phyloP scores from a whole-genome alignment of 2,329 filamentous ascomycete genomes.

The Pseudogymnoascus sp. region DNA sequence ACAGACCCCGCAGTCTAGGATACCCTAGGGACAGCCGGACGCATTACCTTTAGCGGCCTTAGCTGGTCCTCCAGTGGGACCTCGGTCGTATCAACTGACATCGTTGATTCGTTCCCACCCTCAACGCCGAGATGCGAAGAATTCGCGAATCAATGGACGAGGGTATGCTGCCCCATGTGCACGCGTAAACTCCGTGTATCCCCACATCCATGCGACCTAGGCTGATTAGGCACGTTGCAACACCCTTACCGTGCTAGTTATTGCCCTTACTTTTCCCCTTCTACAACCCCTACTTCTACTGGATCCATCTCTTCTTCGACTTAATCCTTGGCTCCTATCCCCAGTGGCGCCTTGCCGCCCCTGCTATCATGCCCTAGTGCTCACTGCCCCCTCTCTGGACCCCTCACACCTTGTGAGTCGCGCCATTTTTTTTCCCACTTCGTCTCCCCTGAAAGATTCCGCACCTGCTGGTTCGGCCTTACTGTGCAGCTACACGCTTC shows the following conservation, averaged over 20 bases:
- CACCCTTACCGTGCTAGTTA: background rate
- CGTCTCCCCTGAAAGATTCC: background rate
- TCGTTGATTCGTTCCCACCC: background rate
- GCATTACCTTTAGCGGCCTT: background rate
- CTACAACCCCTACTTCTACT: background rate
- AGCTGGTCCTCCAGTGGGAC: background rate
- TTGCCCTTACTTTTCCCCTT: background rate
- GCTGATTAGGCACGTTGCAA: constrained; percentile 6
- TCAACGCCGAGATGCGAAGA: background rate
- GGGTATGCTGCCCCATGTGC: constrained; percentile 1
- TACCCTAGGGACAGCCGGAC: background rate
- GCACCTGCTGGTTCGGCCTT: constrained; percentile 6
- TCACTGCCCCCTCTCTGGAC: background rate
- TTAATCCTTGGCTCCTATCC: background rate
- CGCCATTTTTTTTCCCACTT: constrained; percentile 1
- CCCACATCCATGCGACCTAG: constrained; percentile 2
- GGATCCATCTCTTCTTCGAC: background rate
- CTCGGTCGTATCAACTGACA: background rate
- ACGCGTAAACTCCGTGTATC: constrained; percentile 2
- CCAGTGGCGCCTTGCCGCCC: constrained; percentile 1
- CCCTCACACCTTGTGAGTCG: background rate
- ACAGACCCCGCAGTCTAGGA: background rate
- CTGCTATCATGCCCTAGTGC: background rate
- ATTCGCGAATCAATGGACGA: constrained; percentile 6
- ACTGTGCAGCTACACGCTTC: background rate